Base-by-base conservation (phyloP, 148 eudicot species). In the Cornus suecica region DNA sequence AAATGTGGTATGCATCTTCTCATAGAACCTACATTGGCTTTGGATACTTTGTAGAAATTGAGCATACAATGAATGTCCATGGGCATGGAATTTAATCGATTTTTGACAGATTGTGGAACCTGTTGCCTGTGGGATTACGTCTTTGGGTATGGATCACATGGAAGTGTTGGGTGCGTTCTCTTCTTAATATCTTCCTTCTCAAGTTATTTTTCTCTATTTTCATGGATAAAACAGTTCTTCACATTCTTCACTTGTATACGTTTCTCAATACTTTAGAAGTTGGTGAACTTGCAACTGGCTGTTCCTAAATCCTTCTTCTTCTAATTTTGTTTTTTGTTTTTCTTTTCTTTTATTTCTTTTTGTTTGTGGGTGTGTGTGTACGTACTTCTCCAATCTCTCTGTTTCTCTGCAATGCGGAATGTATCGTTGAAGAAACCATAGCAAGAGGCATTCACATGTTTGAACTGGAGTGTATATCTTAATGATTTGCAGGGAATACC, bases 121-220 rank as follows among this genome's bases (percentile, higher is more conserved):
- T 77, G 82, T 90, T 76, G 95, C 86, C 32, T 92, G 97, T 79
- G 97, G 97, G 80, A 87, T 92, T 76, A 74, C 93, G 71, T 88
- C 95, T 48, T 74, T 92, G 82, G 97, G 97, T 54, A 89, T 92
- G 94, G 97, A 92, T 83, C 97, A 92, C 81, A 81, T 88, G 83
- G 95, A 92, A 76, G 68, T 78, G 58, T 82, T 92, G 83, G 97
- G 97, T 92, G 77, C 61, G 82, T 80, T 72, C 61, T 77, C 71
- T 56, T 68, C 32, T 71, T 30, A 65, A 26, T 37, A 25, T 71
- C 63, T 63, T 68, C 34, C 45, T 32, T 41, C 63, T 74, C 63
- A 42, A 22, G 0, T 65, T 25, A 18, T 0, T 26, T 45, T 65
- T 65, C 13, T 74, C 26, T 63, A 34, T 27, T 25, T 69, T 74